phyloP scores from a whole-genome alignment of 768 basidiomycete species.

The Rossbeevera mucosa region DNA sequence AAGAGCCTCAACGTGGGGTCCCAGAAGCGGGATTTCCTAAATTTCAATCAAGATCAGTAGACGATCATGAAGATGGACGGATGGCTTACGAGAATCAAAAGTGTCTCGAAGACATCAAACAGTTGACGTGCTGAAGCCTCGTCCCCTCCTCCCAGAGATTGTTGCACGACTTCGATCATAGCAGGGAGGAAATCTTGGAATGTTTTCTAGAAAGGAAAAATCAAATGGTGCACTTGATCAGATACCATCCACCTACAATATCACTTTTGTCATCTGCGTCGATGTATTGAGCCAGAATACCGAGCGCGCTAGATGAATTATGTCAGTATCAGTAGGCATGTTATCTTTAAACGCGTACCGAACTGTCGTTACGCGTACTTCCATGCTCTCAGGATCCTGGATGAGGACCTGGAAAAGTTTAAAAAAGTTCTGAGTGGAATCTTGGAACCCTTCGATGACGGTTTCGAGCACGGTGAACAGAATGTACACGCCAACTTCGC shows the following conservation, averaged over 20 bases:
- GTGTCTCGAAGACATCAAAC: slow-evolving; percentile 94
- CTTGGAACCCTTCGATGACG: slow-evolving; percentile 84
- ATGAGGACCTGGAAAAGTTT: slow-evolving; percentile 71
- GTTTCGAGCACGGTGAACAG: slow-evolving; percentile 89
- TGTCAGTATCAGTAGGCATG: slow-evolving; percentile 3
- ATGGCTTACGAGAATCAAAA: slow-evolving; percentile 76
- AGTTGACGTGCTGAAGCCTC: slow-evolving; percentile 81
- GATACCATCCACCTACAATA: slow-evolving; percentile 53
- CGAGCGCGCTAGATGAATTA: slow-evolving; percentile 57
- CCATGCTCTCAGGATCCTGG: slow-evolving; percentile 77
- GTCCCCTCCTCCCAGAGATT: slow-evolving; percentile 73
- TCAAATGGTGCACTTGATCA: neutral
- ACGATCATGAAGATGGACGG: neutral
- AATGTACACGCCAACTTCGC: slow-evolving; percentile 90
- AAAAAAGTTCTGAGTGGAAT: slow-evolving; percentile 70
- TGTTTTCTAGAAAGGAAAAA: slow-evolving; percentile 49
- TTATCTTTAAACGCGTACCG: slow-evolving; percentile 39
- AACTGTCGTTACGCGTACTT: slow-evolving; percentile 88
- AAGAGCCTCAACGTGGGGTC: slow-evolving; percentile 82
- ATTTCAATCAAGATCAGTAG: slow-evolving; percentile 6
- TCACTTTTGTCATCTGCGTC: slow-evolving; percentile 82
- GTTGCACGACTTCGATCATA: slow-evolving; percentile 86
- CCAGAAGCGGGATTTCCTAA: slow-evolving; percentile 90
- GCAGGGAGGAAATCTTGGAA: slow-evolving; percentile 84
- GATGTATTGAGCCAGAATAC: slow-evolving; percentile 90